Conservation (phyloP, 2,329 filamentous ascomycete genomes). For the Aspergillus chevalieri region DNA sequence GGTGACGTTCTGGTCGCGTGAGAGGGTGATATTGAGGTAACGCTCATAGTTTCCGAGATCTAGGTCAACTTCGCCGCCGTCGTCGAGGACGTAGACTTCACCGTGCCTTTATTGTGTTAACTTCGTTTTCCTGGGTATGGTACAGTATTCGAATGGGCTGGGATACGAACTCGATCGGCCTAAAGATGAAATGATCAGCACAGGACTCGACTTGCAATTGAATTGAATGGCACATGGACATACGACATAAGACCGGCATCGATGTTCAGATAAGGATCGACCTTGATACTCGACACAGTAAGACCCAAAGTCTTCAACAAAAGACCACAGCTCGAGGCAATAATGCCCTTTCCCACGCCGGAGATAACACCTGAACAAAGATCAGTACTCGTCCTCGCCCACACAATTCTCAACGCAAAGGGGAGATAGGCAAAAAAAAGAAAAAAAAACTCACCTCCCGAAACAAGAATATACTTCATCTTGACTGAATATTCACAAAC, state of each 20-base stretch:
- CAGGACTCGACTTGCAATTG: background rate
- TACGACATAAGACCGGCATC: conserved; percentile 67
- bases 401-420: background rate
- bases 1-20: conserved; percentile 89
- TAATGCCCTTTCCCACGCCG: conserved; percentile 57
- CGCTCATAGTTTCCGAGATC: conserved; percentile 72
- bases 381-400: conserved; percentile 3
- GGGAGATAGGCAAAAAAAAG: conserved; percentile 1
- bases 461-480: conserved; percentile 79
- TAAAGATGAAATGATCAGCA: background rate
- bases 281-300: conserved; percentile 27
- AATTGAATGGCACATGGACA: conserved; percentile 37
- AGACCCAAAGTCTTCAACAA: conserved; percentile 25
- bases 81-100: conserved; percentile 81
- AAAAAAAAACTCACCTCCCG: conserved; percentile 56
- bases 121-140: background rate
- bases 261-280: conserved; percentile 67
- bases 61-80: conserved; percentile 71
- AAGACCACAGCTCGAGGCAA: conserved; percentile 48
- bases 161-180: background rate
- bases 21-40: conserved; percentile 76
- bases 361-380: conserved; percentile 38
- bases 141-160: background rate
- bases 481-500: conserved; percentile 24
- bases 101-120: conserved; percentile 47